A percentile compares a stretch with the other conserved stretches of the same genome.
Conservation (phyloP, 345 rosid species). For the Citrus sinensis region DVS_A1.0 CM039168.1:799001-799500, state of each 20-base stretch:
- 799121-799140: constrained; percentile 1
- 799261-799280: constrained; percentile 72
- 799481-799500: constrained; percentile 28
- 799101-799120: background rate
- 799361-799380: background rate
- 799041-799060: constrained; percentile 36
- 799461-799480: constrained; percentile 21
- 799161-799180: background rate
- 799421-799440: constrained; percentile 11
- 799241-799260: constrained; percentile 67
- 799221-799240: constrained; percentile 72
- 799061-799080: constrained; percentile 19
- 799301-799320: background rate
- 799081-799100: background rate
- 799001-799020: background rate
- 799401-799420: background rate
- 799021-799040: constrained; percentile 1
- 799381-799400: constrained; percentile 13
- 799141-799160: constrained; percentile 23
- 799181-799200: constrained; percentile 11
- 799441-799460: constrained; percentile 61
- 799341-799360: constrained; percentile 1
- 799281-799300: constrained; percentile 30
- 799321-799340: constrained; percentile 12
- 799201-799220: constrained; percentile 64